Percentiles rank a stretch among this genome's conserved stretches.
Evolutionary conservation across 345 rosid genomes (phyloP).

Genomic region (Litchi chinensis): DNA sequence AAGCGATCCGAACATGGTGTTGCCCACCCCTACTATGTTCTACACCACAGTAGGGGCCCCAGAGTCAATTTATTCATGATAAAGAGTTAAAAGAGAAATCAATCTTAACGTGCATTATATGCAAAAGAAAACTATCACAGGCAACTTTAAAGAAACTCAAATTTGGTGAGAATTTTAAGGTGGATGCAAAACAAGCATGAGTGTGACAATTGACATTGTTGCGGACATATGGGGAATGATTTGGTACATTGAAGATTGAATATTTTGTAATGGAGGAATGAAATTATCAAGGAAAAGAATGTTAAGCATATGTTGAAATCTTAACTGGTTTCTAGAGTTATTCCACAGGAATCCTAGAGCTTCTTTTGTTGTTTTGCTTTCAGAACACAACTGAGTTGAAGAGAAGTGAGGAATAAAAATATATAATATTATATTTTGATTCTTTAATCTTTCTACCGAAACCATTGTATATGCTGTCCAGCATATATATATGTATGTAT

Average conservation of each 20-base stretch:
- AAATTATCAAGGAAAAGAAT: background rate
- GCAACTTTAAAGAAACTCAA: background rate
- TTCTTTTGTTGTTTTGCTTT: background rate
- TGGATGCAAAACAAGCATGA: background rate
- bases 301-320: background rate
- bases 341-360: background rate
- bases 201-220: background rate
- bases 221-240: background rate
- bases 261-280: too few relatives aligned
- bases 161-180: too few relatives aligned
- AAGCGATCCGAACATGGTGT: too few relatives aligned
- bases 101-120: background rate
- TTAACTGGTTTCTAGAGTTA: background rate
- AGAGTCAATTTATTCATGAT: background rate
- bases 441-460: background rate
- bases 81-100: background rate
- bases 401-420: background rate
- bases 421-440: background rate
- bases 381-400: background rate
- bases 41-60: background rate
- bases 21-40: too few relatives aligned
- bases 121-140: background rate
- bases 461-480: background rate
- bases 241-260: conserved; percentile 5
- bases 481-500: too few relatives aligned